Base-by-base conservation (phyloP, 2,329 filamentous ascomycete species). In the Immersiporthe knoxdaviesiana region DNA sequence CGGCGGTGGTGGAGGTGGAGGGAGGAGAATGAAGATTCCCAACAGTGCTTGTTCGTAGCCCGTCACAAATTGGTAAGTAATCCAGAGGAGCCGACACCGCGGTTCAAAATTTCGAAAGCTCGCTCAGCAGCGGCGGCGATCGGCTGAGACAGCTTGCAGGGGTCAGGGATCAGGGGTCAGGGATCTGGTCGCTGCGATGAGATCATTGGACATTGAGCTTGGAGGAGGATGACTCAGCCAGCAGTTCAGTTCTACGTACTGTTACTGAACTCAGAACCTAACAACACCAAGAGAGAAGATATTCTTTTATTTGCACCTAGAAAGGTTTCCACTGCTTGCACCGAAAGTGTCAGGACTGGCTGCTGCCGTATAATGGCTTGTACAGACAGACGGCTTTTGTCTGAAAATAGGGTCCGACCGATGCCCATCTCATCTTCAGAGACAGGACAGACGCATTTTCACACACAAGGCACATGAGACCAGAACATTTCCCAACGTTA, bases 101-200 rank as follows among this genome's bases (percentile, higher is more conserved):
- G 35, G n/a, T 41, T n/a, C 59, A 44, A 62, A 62, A 62, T 62
- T 62, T 62, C 59, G n/a, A 62, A 35, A 62, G 59, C 59, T 62
- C 37, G 37, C 59, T 37, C 32, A 10, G 8, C 32, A 39, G 32
- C 37, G 18, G 30, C 37, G 37, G 37, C 59, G 59, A 62, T 62
- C 59, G 59, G 59, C 59, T 37, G 11, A 27, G 35, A 21, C 3
- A n/a, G n/a, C 35, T 24, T 30, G 59, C 59, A 41, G 59, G 59
- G 59, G 24, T 62, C n/a, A 62, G 59, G 59, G 59, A 60, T 60
- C 32, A n/a, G 2, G 5, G n/a, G n/a, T n/a, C n/a, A 62, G 59
- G 59, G 59, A 60, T 60, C 32, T 35, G 2, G 5, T 0, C 0
- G 8, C 37, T 44, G 21, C 58, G 24, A 62, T 62, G 59, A 62